Evolutionary conservation across 305 asterid genomes (phyloP), one percentile per base, ranked within the genome.

Genomic region (Solanum chacoense): DNA sequence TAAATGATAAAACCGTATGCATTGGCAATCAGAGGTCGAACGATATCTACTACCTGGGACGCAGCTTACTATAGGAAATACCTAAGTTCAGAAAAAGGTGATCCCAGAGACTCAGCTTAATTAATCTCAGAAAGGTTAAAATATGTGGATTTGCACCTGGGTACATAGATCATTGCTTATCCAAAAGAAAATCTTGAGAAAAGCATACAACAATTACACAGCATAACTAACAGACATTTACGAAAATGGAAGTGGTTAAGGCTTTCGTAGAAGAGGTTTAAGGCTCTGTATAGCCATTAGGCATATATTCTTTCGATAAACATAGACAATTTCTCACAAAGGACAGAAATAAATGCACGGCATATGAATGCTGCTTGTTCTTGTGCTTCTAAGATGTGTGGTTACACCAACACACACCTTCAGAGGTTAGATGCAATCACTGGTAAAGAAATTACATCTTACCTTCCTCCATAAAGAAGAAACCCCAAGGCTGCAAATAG

Each of bases 391-490:
- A 38, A 72, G 65, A 38, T 24, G 35, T 36, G 65, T 78, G 85
- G 85, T 38, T 13, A 20, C 85, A 42, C 69, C 37, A 28, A 42
- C 50, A 22, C 18, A 83, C 86, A 45, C 40, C 40, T 5, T 83
- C 72, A 45, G 29, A 29, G 86, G 72, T 50, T 20, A 83, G 42
- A 83, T 31, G 5, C 5, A 55, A 50, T 87, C 75, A 34, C 63
- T 8, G 26, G 37, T 22, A 50, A 55, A 67, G 40, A 67, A 55
- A 87, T 42, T 67, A 74, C 28, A 76, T 50, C 59, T 71, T 93
- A 97, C 99, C 99, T 96, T 94, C 99, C 99, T 87, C 99, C 99
- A 88, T 97, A 97, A 65, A 97, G 94, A 88, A 95, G 98, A 93
- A 97, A 97, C 59, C 99, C 99, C 91, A 97, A 88, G 76, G 99